phyloP scores from a whole-genome alignment of 1,284 basidiomycete species.

The Irpex sp. region DNA sequence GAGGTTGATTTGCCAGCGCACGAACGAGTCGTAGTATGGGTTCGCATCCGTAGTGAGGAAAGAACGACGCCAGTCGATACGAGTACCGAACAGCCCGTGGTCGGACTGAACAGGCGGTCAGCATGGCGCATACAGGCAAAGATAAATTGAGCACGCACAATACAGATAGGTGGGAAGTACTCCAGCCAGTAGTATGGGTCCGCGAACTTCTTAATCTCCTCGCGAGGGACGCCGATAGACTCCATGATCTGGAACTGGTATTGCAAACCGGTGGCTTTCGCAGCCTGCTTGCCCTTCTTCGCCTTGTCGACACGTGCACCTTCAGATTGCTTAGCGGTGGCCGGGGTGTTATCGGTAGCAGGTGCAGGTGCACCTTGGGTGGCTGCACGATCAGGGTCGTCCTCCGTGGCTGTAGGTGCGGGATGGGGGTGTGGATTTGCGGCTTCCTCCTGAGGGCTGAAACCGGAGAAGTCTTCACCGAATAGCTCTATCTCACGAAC shows the following conservation, averaged over 20 bases:
- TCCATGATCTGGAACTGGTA: conserved; percentile 99
- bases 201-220: conserved; percentile 94
- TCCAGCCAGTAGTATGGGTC: conserved; percentile 91
- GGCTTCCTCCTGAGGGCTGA: conserved; percentile 48
- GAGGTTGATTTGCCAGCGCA: conserved; percentile 98
- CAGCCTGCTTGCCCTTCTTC: conserved; percentile 94
- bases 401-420: conserved; percentile 9
- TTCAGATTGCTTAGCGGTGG: conserved; percentile 22
- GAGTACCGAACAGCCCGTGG: conserved; percentile 83
- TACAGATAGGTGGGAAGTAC: conserved; percentile 96
- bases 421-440: conserved; percentile 20
- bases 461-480: conserved; percentile 85
- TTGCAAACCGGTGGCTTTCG: conserved; percentile 90
- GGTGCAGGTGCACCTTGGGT: conserved; percentile 27
- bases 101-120: conserved; percentile 51
- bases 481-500: conserved; percentile 97
- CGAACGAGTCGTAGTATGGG: conserved; percentile 97
- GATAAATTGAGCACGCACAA: conserved; percentile 41
- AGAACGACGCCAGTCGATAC: conserved; percentile 96
- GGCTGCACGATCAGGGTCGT: conserved; percentile 26
- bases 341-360: conserved; percentile 23
- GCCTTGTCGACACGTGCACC: conserved; percentile 65
- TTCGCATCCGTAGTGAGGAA: conserved; percentile 96
- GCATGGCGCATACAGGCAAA: not conserved
- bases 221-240: conserved; percentile 83